Base-by-base conservation (phyloP, 805 yeast species). In the Kluyveromyces dobzhanskii region DNA sequence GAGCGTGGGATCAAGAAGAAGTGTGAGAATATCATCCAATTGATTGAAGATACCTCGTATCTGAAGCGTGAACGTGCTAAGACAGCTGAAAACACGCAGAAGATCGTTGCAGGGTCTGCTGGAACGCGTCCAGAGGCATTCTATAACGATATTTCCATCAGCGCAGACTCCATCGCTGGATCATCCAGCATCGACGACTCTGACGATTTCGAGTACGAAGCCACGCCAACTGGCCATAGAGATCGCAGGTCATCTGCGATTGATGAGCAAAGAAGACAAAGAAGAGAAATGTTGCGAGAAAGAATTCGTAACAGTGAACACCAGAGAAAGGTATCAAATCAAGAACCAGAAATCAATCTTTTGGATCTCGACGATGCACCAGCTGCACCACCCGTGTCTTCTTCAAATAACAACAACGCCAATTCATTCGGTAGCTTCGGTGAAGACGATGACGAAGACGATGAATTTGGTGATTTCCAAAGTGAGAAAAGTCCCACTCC, bases 381-480 rank as follows among this genome's bases (percentile, higher is more conserved):
- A 24, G 17, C 42, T n/a, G 12, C 41, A 17, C 31, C 30, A 28
- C 16, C 33, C 16, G 18, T 25, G 7, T 23, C 30, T 9, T 9
- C 24, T 21, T 21, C 24, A 21, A 21, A 17, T 21, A 37, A 39
- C 34, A 38, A 40, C 13, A 35, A 16, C n/a, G 33, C 37, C 11
- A 19, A 28, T 3, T 17, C 16, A 24, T 30, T 41, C 12, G 48
- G 7, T 6, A 14, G 13, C 16, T 27, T 27, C 16, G 24, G 24
- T 21, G 24, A 6, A 38, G 17, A 46, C 34, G 58, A 56, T 11
- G 57, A 51, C 12, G 56, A 55, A 7, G 62, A 58, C 32, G 64
- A 62, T 44, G 64, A 56, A 16, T 60, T 59, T 45, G 67, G 70
- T 31, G 63, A 63, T 41, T 57, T 59, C 50, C 61, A 60, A 53